Evolutionary conservation across 495 filamentous ascomycete species (phyloP), one percentile per base, ranked within the genome.

Genomic region (Astrothelium subdiscretum): DNA sequence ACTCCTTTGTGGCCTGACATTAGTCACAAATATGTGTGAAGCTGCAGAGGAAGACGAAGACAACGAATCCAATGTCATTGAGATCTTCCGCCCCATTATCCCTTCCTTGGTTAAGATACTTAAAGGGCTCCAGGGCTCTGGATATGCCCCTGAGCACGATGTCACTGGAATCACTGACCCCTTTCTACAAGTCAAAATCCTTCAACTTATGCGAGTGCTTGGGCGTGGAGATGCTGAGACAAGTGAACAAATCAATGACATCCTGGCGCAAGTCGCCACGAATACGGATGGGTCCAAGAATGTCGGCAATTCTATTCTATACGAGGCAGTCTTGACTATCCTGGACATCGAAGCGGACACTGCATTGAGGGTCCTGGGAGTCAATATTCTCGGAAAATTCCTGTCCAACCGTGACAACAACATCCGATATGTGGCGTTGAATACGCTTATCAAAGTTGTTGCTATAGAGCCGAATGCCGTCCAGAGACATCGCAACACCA

Each of bases 211-310:
- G 52, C 81, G 92, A 62, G 88, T 95, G 6, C 78, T 98, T 24
- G 91, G 85, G 22, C 85, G 90, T 61, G 94, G 94, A 44, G 91
- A 98, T 76, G 78, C 85, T 27, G 81, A 90, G 62, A 92, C 90
- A 10, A 97, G 91, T 70, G 94, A 98, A 75, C 85, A 95, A 71
- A 97, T 98, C 75, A 98, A 97, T 74, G 94, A 98, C 72, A 97
- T 98, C 63, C 77, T 98, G 60, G 95, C 94, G 38, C 95, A 98
- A 63, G 94, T 98, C 59, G 94, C 94, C 51, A 97, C 94, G 52
- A 98, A 98, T 71, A 98, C 94, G 1, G 94, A 98, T 68, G 91
- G 94, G 0, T 91, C 92, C 31, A 98, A 97, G 79, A 98, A 98
- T 67, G 94, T 98, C 31, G 94, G 94, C 59, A 98, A 98, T 72